Conservation (phyloP, 1,284 basidiomycete genomes). For the Trametes hirsuta region DNA sequence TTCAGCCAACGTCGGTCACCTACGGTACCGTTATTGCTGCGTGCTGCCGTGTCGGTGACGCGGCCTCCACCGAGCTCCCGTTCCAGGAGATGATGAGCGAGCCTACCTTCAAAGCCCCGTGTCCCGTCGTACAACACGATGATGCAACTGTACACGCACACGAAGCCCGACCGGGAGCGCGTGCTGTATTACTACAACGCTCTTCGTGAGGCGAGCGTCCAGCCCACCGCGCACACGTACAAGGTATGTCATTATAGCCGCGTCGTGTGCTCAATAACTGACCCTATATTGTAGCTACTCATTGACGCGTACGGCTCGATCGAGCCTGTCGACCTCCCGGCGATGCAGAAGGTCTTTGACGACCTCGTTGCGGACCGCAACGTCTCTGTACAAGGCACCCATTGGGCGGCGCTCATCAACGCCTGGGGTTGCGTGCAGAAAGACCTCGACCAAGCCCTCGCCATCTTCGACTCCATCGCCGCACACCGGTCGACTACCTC, state of each 20-base stretch:
- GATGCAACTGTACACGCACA: no score
- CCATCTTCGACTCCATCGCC: slow-evolving; percentile 80
- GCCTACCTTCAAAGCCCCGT: no score
- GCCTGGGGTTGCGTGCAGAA: slow-evolving; percentile 85
- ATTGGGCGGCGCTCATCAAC: slow-evolving; percentile 93
- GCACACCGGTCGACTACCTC: no score
- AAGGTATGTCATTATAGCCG: slow-evolving; percentile 57
- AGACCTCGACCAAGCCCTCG: slow-evolving; percentile 78
- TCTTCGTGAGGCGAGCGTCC: slow-evolving; percentile 66
- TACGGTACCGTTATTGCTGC: no score
- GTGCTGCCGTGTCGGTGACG: no score
- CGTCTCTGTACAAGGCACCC: slow-evolving; percentile 77
- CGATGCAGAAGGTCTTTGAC: slow-evolving; percentile 79
- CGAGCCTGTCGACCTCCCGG: slow-evolving; percentile 77
- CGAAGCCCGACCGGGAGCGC: slow-evolving; percentile 82
- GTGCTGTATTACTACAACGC: slow-evolving; percentile 80
- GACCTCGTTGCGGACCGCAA: slow-evolving; percentile 53
- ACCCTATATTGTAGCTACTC: slow-evolving; percentile 61
- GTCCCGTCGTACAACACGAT: no score
- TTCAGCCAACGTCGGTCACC: no score
- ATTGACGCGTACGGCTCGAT: slow-evolving; percentile 91
- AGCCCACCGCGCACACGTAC: slow-evolving; percentile 89
- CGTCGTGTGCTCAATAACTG: slow-evolving; percentile 10
- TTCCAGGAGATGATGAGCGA: no score
- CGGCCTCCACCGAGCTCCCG: no score